A percentile compares a stretch with the other conserved stretches of the same genome.
Evolutionary conservation across 1,284 basidiomycete species (phyloP).

Genomic region (Cutaneotrichosporon sp.): DNA sequence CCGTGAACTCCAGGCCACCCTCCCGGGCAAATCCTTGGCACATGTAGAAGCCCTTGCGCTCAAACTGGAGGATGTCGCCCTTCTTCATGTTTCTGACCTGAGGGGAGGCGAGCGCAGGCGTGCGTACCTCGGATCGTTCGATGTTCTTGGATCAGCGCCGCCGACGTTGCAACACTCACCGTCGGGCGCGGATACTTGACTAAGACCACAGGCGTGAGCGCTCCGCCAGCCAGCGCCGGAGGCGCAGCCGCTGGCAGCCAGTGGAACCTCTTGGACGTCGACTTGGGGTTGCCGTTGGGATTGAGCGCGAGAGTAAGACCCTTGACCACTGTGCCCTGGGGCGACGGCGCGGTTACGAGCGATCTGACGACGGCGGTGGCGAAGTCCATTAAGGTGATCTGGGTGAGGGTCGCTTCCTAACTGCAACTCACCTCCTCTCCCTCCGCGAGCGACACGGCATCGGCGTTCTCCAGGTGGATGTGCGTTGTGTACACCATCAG

Average conservation of each 20-base stretch:
- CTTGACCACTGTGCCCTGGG: neutral
- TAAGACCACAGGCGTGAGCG: neutral
- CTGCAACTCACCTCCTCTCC: conserved; percentile 6
- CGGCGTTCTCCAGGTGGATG: neutral
- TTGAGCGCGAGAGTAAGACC: neutral
- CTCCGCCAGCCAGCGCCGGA: neutral
- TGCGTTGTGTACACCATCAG: neutral
- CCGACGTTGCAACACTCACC: neutral
- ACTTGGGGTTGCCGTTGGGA: neutral
- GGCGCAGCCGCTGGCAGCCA: neutral
- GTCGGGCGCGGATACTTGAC: conserved; percentile 6
- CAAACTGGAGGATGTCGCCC: conserved; percentile 10
- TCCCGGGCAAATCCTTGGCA: neutral
- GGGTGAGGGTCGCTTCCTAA: neutral
- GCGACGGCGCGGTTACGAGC: neutral
- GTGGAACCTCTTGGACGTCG: conserved; percentile 5
- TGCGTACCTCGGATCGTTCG: neutral
- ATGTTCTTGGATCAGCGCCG: neutral
- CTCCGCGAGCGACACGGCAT: neutral
- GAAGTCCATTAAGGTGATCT: conserved; percentile 13
- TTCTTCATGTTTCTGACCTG: neutral
- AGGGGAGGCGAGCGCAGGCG: neutral
- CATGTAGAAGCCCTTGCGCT: conserved; percentile 13
- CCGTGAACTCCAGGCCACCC: conserved; percentile 2
- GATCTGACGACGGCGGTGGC: conserved; percentile 1